Evolutionary conservation across 1,284 basidiomycete genomes (phyloP), one percentile per base, ranked within the genome.

Genomic region (Rhodotorula sp.): DNA sequence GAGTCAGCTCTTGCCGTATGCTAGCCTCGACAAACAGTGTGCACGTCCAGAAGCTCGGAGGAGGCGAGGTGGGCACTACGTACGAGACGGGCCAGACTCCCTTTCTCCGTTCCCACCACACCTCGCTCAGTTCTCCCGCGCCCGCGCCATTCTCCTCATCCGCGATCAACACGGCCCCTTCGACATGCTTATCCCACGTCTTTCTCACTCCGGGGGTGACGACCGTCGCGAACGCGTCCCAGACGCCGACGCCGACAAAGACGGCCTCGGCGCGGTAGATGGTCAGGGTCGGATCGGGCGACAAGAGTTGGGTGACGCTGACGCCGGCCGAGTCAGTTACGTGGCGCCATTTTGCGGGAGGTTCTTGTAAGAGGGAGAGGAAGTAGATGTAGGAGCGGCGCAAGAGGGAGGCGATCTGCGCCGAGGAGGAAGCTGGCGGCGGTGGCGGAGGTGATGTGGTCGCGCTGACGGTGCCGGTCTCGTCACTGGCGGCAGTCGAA

Each of bases 361-460:
- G 97, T 80, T 99, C 97, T 82, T 99, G 97, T 56, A 99, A 83
- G 29, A 99, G 84, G 0, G 95, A 97, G 1, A 95, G 96, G 81
- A 99, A 99, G 82, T 99, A 96, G 71, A 98, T 97, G 81, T 99
- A 99, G 81, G 93, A 97, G 71, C 96, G 86, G 79, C 90, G 88
- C 46, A 98, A 91, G 70, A 94, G 85, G 21, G 91, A 88, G 16
- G 91, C 81, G 57, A 97, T 90, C 68, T 66, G 58, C 18, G 20
- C 21, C 10, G 68, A 54, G 21, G n/a, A 54, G 12, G 52, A 5
- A 39, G 39, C 18, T 26, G 18, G 26, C 56, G 47, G 29, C 18
- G 39, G 12, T 26, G 64, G 15, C 5, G 23, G 51, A 20, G 49
- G 23, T 31, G 21, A 7, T 21, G 52, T 10, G 20, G 20, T 46